Conservation (phyloP, 2,329 filamentous ascomycete species). For the Lachnellula arida region DNA sequence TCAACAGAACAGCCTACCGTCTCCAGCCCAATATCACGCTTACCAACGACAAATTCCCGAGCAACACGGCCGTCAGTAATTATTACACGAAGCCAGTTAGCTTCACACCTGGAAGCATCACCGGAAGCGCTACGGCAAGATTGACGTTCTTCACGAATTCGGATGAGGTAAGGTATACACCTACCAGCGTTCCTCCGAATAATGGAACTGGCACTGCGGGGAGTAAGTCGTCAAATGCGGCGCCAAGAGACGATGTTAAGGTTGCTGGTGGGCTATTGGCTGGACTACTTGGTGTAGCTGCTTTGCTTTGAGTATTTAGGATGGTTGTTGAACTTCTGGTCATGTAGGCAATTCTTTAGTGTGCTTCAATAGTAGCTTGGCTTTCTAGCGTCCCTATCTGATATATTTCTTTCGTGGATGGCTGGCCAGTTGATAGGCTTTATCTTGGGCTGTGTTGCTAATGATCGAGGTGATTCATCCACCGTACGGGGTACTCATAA, state of each 20-base stretch:
- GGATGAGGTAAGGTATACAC: neutral
- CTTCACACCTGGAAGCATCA: constrained; percentile 39
- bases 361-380: neutral
- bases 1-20: constrained; percentile 27
- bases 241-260: neutral
- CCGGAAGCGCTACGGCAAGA: constrained; percentile 35
- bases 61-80: constrained; percentile 37
- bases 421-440: too few species aligned
- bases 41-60: constrained; percentile 30
- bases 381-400: neutral
- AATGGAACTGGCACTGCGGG: neutral
- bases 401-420: too few species aligned
- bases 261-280: neutral
- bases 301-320: neutral
- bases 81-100: constrained; percentile 37
- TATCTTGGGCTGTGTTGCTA: too few species aligned
- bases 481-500: too few species aligned
- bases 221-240: neutral
- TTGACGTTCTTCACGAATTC: constrained; percentile 3
- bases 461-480: too few species aligned
- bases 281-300: neutral
- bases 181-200: constrained; percentile 1
- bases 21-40: constrained; percentile 3
- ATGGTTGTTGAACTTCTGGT: neutral
- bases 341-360: neutral